Conservation (phyloP, 2,329 filamentous ascomycete genomes). For the Ambrosiella cleistominuta region DNA sequence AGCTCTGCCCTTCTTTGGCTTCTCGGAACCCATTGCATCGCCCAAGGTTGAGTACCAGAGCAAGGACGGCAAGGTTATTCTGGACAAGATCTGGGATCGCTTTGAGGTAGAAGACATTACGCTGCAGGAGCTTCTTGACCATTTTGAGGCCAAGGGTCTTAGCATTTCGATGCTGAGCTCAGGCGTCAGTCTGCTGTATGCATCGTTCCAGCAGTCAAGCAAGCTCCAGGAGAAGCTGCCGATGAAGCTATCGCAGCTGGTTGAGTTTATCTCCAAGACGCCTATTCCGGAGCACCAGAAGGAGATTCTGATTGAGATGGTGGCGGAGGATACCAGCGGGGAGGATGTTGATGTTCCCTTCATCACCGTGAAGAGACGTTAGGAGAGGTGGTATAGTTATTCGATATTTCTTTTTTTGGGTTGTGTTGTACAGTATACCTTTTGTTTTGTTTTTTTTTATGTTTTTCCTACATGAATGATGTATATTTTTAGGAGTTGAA, state of each 20-base stretch:
- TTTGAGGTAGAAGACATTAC: conserved; percentile 83
- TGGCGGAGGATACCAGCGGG: conserved; percentile 69
- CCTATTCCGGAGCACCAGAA: conserved; percentile 78
- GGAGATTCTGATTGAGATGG: conserved; percentile 93
- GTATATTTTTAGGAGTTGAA: neutral
- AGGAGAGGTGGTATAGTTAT: neutral
- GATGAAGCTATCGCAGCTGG: conserved; percentile 74
- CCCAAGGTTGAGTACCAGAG: conserved; percentile 83
- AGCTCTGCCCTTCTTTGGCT: conserved; percentile 91
- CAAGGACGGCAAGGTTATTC: conserved; percentile 56
- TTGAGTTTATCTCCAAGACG: conserved; percentile 83
- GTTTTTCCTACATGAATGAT: neutral
- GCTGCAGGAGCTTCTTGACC: conserved; percentile 62
- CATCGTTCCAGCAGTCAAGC: conserved; percentile 67
- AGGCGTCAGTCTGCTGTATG: conserved; percentile 89
- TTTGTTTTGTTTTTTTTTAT: neutral
- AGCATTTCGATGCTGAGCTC: conserved; percentile 86
- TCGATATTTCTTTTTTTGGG: too few species aligned
- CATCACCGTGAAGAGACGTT: conserved; percentile 52
- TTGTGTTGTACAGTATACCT: conserved; percentile 1
- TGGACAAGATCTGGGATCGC: conserved; percentile 97
- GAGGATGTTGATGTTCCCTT: conserved; percentile 97
- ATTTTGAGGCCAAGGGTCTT: conserved; percentile 68
- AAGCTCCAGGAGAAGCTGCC: conserved; percentile 67
- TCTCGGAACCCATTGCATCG: conserved; percentile 89